Evolutionary conservation across 2,329 filamentous ascomycete genomes (phyloP), one percentile per base, ranked within the genome.

Genomic region (Stachybotrys echinatus): DNA sequence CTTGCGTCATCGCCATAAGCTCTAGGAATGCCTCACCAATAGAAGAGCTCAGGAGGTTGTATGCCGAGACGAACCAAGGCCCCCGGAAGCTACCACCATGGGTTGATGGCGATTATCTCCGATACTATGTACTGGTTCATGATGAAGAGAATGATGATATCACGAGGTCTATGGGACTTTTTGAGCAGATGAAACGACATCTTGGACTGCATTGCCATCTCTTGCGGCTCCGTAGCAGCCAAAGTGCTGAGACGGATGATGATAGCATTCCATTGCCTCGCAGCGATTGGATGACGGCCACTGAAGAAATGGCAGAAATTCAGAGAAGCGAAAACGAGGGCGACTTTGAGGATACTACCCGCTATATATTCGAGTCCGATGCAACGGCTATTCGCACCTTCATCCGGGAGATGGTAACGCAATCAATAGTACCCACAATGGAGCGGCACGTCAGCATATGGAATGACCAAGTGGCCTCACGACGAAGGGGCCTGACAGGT

Each of bases 101-200:
- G 88, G 88, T 96, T 1, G 86, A 95, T 62, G 86, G 88, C 23
- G 91, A 97, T 54, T 99, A 94, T 66, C 74, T 99, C 55, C 83
- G 94, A 55, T 99, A 99, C 68, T 99, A 99, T 68, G 89, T 99
- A 17, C 75, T 99, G 40, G 87, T 99, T 18, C 94, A 99, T 61
- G 94, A 99, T 59, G 95, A 99, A 70, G 94, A 99, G 64, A 84
- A 84, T 53, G 92, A 96, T 62, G 92, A 99, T 64, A 95, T 97
- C 53, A 83, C 83, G 37, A 88, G 91, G 68, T 95, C 92, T 12
- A 92, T 92, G 67, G 82, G 84, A 18, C 75, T 97, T 23, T 99
- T 96, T 67, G 94, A 99, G 59, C 90, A 96, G 67, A 99, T 99
- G 95, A 99, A 97, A 70, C 84, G 94, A n/a, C 90, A 96, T 69